Conservation (phyloP, 495 filamentous ascomycete species). For the Penicillium pulvis region DNA sequence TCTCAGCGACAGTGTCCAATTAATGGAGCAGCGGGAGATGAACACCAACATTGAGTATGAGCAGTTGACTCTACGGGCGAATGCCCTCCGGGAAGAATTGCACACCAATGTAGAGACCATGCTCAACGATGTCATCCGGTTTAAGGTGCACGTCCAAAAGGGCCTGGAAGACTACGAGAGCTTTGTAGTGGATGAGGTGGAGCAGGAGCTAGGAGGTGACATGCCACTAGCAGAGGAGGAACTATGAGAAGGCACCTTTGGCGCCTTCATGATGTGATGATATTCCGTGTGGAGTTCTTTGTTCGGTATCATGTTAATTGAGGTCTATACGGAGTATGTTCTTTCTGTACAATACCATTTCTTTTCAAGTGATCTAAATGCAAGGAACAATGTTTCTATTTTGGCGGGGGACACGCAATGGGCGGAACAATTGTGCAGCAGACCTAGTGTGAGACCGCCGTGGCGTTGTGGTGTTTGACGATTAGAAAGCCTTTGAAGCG, state of each 20-base stretch:
- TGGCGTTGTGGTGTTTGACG: not conserved
- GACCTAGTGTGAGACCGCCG: not conserved
- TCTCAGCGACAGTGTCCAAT: constrained; percentile 83
- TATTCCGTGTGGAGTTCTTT: constrained; percentile 5
- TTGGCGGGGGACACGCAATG: not conserved
- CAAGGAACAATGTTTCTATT: not conserved
- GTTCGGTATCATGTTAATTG: constrained; percentile 24
- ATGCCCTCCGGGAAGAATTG: constrained; percentile 84
- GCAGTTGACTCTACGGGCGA: constrained; percentile 80
- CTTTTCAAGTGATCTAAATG: not conserved
- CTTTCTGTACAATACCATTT: constrained; percentile 9
- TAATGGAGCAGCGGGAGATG: constrained; percentile 96
- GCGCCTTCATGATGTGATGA: constrained; percentile 16
- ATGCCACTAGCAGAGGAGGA: constrained; percentile 37
- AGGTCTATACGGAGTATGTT: constrained; percentile 9
- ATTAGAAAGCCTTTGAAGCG: constrained; percentile 1
- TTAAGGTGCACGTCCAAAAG: constrained; percentile 96
- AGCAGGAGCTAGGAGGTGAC: constrained; percentile 71
- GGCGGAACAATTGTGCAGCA: not conserved
- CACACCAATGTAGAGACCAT: constrained; percentile 96
- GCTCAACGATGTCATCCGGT: constrained; percentile 95
- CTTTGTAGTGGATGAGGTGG: constrained; percentile 87
- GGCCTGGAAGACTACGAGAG: constrained; percentile 88
- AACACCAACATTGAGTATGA: constrained; percentile 97
- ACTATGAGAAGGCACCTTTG: constrained; percentile 24